Evolutionary conservation across 345 rosid species (phyloP).

Genomic region (Clarkia xantiana): DNA sequence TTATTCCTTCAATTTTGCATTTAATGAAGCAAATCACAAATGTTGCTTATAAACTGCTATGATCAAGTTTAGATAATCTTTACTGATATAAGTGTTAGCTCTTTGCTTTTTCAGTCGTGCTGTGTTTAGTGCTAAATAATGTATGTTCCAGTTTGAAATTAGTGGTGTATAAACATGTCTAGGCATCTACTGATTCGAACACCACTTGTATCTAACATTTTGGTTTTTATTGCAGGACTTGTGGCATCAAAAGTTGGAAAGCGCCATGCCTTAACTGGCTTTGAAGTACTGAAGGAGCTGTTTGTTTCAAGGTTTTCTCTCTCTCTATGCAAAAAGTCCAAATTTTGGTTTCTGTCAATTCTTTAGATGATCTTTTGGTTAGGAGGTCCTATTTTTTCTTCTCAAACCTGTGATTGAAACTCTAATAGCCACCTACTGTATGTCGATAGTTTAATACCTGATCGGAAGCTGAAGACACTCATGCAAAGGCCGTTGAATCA

Average conservation of each 20-base stretch:
- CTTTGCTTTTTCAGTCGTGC: no score
- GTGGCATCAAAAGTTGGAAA: conserved; percentile 89
- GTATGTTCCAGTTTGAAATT: neutral
- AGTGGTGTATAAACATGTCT: no score
- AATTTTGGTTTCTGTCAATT: neutral
- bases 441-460: conserved; percentile 67
- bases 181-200: neutral
- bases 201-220: neutral
- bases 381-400: neutral
- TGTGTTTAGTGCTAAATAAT: neutral
- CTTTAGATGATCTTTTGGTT: neutral
- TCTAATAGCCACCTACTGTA: neutral
- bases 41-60: no score
- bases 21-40: no score
- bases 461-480: conserved; percentile 83
- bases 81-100: no score
- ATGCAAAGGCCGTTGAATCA: conserved; percentile 57
- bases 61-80: no score
- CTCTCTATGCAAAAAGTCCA: conserved; percentile 3
- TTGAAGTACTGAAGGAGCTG: conserved; percentile 74
- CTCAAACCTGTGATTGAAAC: neutral
- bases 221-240: conserved; percentile 39
- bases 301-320: conserved; percentile 44
- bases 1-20: neutral
- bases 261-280: conserved; percentile 76